Percentiles rank a stretch among this genome's conserved stretches.
Conservation (phyloP, 495 filamentous ascomycete genomes). For the Hypoxylon subgilvum region DNA sequence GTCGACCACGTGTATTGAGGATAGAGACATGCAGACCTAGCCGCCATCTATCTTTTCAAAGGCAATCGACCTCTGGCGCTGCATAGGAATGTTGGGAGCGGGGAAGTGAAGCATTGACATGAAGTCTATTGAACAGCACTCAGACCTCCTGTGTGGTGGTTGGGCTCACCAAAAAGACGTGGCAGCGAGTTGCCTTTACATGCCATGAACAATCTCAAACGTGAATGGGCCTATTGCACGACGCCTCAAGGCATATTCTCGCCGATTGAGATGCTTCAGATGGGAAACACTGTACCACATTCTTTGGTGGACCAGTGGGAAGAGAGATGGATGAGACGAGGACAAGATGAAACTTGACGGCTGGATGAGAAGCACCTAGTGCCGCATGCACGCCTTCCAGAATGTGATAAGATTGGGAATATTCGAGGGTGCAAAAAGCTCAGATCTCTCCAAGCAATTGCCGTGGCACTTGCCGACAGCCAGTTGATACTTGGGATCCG, state of each 20-base stretch:
- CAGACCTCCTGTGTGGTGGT: conserved; percentile 21
- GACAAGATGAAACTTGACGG: not conserved
- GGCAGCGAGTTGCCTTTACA: conserved; percentile 12
- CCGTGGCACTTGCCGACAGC: not conserved
- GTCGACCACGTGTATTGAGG: conserved; percentile 21
- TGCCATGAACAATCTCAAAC: conserved; percentile 17
- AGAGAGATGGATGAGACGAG: not conserved
- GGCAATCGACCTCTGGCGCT: not conserved
- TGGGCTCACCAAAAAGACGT: conserved; percentile 15
- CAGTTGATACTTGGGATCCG: not conserved
- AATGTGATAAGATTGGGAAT: not conserved
- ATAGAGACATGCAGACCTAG: conserved; percentile 3
- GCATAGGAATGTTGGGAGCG: conserved; percentile 1
- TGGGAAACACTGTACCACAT: conserved; percentile 3
- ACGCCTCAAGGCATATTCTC: conserved; percentile 3
- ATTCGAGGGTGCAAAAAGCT: too few species aligned
- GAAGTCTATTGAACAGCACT: conserved; percentile 15
- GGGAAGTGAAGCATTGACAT: conserved; percentile 8
- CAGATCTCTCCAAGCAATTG: not conserved
- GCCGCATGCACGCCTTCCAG: not conserved
- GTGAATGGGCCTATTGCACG: conserved; percentile 9
- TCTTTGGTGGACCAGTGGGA: conserved; percentile 8
- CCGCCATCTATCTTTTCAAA: not conserved
- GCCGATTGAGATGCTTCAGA: conserved; percentile 10
- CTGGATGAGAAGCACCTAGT: not conserved